Conservation (phyloP, 345 rosid species). For the Eutrema japonicum region DNA sequence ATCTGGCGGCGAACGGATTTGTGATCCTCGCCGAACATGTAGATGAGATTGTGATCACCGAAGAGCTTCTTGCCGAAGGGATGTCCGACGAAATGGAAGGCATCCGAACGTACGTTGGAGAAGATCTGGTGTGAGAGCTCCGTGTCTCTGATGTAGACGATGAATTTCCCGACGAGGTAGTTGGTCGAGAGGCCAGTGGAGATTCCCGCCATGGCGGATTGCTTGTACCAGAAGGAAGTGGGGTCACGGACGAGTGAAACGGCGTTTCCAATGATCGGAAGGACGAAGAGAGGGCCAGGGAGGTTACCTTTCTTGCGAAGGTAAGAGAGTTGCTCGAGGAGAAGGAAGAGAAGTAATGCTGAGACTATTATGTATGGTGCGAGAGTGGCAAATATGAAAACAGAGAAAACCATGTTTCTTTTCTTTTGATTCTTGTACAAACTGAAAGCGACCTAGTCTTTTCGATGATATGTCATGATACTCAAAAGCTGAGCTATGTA, state of each 20-base stretch:
- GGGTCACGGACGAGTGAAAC: constrained; percentile 58
- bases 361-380: constrained; percentile 45
- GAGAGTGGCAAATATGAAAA: constrained; percentile 12
- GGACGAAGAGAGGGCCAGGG: constrained; percentile 65
- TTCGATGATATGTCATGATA: background rate
- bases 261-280: constrained; percentile 74
- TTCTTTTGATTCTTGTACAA: background rate
- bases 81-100: constrained; percentile 75
- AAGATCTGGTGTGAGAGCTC: constrained; percentile 76
- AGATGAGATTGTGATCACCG: constrained; percentile 84
- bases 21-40: constrained; percentile 84
- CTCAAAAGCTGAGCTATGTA: background rate
- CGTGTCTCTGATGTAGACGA: constrained; percentile 59
- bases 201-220: constrained; percentile 45
- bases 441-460: background rate
- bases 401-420: constrained; percentile 18
- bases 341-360: constrained; percentile 42
- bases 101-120: constrained; percentile 82
- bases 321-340: constrained; percentile 67
- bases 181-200: constrained; percentile 64
- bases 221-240: constrained; percentile 72
- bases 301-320: constrained; percentile 56
- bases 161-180: constrained; percentile 71
- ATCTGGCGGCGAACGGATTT: constrained; percentile 77
- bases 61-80: constrained; percentile 88